Evolutionary conservation across 1,284 basidiomycete genomes (phyloP).

Genomic region (Naganishia liquefaciens): DNA sequence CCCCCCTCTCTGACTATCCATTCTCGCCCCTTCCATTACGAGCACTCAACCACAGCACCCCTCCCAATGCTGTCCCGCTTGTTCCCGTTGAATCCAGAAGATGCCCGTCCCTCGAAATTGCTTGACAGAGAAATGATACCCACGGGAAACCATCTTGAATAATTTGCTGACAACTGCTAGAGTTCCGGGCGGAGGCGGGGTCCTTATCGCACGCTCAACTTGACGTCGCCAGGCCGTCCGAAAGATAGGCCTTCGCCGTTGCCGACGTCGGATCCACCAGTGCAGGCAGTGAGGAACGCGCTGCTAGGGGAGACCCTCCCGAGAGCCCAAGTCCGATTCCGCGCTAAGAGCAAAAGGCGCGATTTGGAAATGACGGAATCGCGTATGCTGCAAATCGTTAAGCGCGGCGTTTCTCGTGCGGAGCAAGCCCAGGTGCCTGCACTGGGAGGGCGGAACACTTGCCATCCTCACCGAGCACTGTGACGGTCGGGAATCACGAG

Average conservation of each 20-base stretch:
- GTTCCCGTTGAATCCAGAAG: conserved; percentile 10
- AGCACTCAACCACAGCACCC: not conserved
- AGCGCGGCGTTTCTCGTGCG: not conserved
- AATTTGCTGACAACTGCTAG: conserved; percentile 31
- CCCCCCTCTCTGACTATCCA: too few species aligned
- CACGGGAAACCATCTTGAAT: conserved; percentile 31
- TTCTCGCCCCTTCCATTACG: too few species aligned
- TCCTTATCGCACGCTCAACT: not conserved
- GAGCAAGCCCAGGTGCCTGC: not conserved
- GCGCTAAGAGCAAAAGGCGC: not conserved
- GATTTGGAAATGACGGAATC: not conserved
- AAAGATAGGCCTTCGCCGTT: not conserved
- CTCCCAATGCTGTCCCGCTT: not conserved
- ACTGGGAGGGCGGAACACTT: not conserved
- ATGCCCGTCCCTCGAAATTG: not conserved
- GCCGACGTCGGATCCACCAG: conserved; percentile 15
- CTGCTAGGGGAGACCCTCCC: not conserved
- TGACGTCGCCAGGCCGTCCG: conserved; percentile 5
- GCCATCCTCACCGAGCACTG: not conserved
- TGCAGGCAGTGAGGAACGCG: too few species aligned
- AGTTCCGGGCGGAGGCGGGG: conserved; percentile 5
- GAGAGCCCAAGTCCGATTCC: not conserved
- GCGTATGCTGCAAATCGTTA: not conserved
- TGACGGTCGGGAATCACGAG: not conserved
- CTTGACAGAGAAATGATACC: conserved; percentile 2